Conservation (phyloP, 805 yeast species). For the Metschnikowia corniflorae region DNA sequence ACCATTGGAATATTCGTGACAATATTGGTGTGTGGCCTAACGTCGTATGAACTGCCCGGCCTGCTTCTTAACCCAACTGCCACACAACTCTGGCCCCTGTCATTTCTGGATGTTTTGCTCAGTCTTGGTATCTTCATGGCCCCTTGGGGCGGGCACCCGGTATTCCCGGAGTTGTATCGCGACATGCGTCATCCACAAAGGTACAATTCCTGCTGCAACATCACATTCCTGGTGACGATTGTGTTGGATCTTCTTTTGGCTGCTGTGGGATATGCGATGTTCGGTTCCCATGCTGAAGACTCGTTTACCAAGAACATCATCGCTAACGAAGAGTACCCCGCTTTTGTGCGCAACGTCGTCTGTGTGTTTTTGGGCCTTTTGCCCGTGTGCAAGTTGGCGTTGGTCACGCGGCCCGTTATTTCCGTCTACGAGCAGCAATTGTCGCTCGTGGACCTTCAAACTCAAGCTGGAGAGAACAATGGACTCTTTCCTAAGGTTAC, state of each 20-base stretch:
- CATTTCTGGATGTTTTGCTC: constrained; percentile 37
- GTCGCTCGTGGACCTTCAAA: constrained; percentile 8
- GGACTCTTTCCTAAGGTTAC: neutral
- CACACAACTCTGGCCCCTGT: constrained; percentile 32
- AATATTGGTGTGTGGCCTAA: constrained; percentile 46
- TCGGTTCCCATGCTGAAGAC: constrained; percentile 63
- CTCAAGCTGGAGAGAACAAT: neutral
- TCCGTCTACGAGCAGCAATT: constrained; percentile 35
- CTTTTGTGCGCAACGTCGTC: constrained; percentile 39
- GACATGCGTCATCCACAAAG: constrained; percentile 73
- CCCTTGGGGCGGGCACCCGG: constrained; percentile 84
- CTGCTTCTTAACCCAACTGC: constrained; percentile 49
- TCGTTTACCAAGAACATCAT: constrained; percentile 77
- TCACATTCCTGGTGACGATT: constrained; percentile 58
- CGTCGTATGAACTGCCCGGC: constrained; percentile 45
- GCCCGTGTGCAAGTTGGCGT: constrained; percentile 41
- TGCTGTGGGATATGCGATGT: constrained; percentile 71
- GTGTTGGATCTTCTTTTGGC: constrained; percentile 61
- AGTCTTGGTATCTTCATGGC: constrained; percentile 67
- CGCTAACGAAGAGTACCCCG: constrained; percentile 64
- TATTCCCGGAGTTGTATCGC: constrained; percentile 70
- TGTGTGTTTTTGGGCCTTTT: constrained; percentile 35
- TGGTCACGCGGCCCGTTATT: constrained; percentile 37
- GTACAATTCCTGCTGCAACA: constrained; percentile 48
- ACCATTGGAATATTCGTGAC: constrained; percentile 49